Conservation (phyloP, 805 yeast species). For the Zygoascus biomembranicola region DNA sequence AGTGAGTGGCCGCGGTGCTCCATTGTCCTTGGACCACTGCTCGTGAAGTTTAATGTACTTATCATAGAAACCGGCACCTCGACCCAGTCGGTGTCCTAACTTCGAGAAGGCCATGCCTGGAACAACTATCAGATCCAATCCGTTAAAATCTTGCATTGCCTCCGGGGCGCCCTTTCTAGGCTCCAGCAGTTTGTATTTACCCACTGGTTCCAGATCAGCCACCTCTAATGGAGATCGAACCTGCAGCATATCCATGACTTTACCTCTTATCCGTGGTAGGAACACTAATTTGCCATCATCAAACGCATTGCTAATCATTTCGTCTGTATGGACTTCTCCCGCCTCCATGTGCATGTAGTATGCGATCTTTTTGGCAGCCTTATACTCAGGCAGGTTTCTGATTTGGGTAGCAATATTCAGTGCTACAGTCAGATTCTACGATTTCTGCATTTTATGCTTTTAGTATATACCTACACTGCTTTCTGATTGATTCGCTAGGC, state of each 20-base stretch:
- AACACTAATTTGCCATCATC: constrained; percentile 37
- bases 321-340: constrained; percentile 57
- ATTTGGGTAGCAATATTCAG: constrained; percentile 11
- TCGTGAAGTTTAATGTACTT: constrained; percentile 51
- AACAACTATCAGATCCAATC: constrained; percentile 63
- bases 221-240: constrained; percentile 39
- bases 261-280: constrained; percentile 31
- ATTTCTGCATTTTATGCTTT: too few species aligned
- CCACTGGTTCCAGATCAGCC: constrained; percentile 47
- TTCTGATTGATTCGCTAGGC: background rate
- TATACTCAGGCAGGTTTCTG: constrained; percentile 32
- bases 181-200: constrained; percentile 59
- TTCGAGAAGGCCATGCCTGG: constrained; percentile 80
- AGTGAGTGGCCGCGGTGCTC: constrained; percentile 18
- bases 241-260: constrained; percentile 49
- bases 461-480: constrained; percentile 1
- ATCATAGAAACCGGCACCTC: constrained; percentile 92
- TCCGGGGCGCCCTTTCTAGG: constrained; percentile 34
- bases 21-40: constrained; percentile 22
- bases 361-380: constrained; percentile 44
- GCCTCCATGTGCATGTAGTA: constrained; percentile 70
- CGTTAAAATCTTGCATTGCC: constrained; percentile 24
- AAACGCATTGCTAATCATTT: constrained; percentile 47
- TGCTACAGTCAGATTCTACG: background rate
- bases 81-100: constrained; percentile 59